Base-by-base conservation (phyloP, 2,329 filamentous ascomycete species). In the Neobulgaria alba region DNA sequence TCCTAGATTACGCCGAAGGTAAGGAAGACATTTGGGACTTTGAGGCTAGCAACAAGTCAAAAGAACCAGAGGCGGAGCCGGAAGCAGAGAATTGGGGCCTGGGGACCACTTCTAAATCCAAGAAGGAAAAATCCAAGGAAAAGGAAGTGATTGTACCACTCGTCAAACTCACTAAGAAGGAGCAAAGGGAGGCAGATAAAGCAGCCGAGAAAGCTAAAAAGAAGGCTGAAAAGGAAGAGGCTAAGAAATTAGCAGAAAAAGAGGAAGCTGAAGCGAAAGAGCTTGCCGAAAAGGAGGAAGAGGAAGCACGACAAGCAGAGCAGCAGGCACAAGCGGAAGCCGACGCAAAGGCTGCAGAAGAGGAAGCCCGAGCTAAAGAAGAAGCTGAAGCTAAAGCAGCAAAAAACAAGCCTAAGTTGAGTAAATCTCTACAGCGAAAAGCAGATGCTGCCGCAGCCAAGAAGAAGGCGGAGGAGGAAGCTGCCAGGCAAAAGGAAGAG, bases 381-480 rank as follows among this genome's bases (percentile, higher is more conserved):
- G 42, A 49, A 12, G 42, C 39, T 8, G 58, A 49, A 33, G 64
- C 46, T 9, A 60, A 62, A 47, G 46, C 49, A n/a, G 57, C 57
- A 15, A 54, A 49, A 35, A 20, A 37, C 23, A 26, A 40, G 20
- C 38, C 40, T 2, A 72, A 67, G 53, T 53, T 73, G 36, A 64
- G 60, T 51, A 69, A 71, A 52, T 72, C 67, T 44, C 69, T 74
- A 50, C 63, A 67, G 14, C 67, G 68, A 51, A 72, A 70, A 55
- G 66, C 69, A 16, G 69, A 72, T 19, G 69, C 72, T 17, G 48
- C 49, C 29, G 54, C 69, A 51, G 70, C 68, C 53, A 65, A 70
- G n/a, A 39, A 39, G 10, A 21, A 10, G 4, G 36, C 43, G 29
- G 56, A 59, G 35, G 52, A 52, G 36, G 55, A 54, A 10, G 41